phyloP scores from a whole-genome alignment of 2,329 filamentous ascomycete genomes.

The Cladosporium sp. region DNA sequence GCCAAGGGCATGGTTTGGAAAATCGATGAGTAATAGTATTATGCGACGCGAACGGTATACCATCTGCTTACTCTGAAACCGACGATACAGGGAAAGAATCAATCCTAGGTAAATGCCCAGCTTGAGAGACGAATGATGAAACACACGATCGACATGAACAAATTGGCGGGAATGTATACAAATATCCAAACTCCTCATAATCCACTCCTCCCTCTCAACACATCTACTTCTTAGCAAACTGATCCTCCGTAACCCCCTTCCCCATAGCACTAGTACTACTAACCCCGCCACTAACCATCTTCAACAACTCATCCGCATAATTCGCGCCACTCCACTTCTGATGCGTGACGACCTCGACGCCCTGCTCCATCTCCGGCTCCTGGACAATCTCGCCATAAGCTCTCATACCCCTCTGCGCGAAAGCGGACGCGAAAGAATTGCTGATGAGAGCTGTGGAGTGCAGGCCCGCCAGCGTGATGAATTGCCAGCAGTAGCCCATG shows the following conservation, averaged over 20 bases:
- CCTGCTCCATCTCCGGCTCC: constrained; percentile 89
- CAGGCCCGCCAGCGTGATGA: constrained; percentile 97
- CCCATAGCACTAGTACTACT: constrained; percentile 94
- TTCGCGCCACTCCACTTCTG: constrained; percentile 98
- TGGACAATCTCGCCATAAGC: constrained; percentile 96
- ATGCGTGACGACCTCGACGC: constrained; percentile 93
- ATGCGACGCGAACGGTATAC: no score
- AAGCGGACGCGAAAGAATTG: constrained; percentile 81
- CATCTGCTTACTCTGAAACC: no score
- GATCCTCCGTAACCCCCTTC: constrained; percentile 94
- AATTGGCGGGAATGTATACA: no score
- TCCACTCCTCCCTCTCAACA: not conserved
- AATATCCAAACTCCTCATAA: no score
- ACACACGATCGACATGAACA: no score
- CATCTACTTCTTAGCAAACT: constrained; percentile 54
- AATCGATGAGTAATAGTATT: no score
- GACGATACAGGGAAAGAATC: no score
- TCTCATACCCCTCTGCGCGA: constrained; percentile 78
- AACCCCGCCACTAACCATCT: constrained; percentile 94
- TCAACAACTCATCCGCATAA: constrained; percentile 89
- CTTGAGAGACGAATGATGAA: no score
- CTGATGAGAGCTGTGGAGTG: constrained; percentile 93
- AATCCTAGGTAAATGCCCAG: no score
- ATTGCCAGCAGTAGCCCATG: constrained; percentile 98
- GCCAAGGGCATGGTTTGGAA: no score